Evolutionary conservation across 2,329 filamentous ascomycete genomes (phyloP).

Genomic region (Nemania sp.): DNA sequence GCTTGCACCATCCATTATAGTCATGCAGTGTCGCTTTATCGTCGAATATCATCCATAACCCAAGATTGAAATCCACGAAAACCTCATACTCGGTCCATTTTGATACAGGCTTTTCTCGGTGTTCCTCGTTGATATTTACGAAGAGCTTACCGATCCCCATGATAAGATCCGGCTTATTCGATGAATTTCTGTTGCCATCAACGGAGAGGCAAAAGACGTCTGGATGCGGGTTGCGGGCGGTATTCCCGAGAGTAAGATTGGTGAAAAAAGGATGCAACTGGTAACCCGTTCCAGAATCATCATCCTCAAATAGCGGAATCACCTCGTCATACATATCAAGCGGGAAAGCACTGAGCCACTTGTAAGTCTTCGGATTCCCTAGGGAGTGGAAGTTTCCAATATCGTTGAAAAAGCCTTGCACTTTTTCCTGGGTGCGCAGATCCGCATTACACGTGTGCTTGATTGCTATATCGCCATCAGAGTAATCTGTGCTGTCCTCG

Average conservation of each 20-base stretch:
- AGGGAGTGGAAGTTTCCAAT: neutral
- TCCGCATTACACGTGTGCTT: neutral
- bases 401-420: neutral
- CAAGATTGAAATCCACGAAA: neutral
- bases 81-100: neutral
- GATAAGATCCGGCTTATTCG: neutral
- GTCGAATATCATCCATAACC: neutral
- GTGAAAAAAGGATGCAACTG: neutral
- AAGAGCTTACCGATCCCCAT: neutral
- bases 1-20: neutral
- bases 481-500: neutral
- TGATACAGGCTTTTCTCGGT: neutral
- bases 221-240: neutral
- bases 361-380: neutral
- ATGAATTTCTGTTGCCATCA: neutral
- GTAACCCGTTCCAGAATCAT: neutral
- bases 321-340: neutral
- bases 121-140: neutral
- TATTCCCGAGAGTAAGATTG: neutral
- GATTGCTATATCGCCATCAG: neutral
- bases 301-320: neutral
- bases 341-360: neutral
- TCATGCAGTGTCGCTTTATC: neutral
- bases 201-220: neutral
- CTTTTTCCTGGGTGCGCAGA: neutral